Percentiles rank a stretch among this genome's conserved stretches.
Conservation (phyloP, 2,329 filamentous ascomycete species). For the Cercospora citrullina region DNA sequence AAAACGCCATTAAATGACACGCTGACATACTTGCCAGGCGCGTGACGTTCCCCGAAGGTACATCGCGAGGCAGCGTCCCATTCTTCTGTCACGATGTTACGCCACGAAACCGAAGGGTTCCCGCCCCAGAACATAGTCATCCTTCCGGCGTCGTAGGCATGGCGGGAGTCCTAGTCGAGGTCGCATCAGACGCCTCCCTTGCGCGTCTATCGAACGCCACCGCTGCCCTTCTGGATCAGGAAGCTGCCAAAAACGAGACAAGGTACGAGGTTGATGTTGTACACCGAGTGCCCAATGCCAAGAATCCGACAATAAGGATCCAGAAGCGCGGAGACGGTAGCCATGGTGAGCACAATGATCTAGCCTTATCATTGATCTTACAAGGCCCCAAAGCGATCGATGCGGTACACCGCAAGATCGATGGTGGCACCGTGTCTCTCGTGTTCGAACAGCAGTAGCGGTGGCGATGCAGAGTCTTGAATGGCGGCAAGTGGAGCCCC, state of each 20-base stretch:
- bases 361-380: conserved; percentile 23
- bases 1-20: neutral
- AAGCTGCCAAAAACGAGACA: conserved; percentile 11
- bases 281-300: conserved; percentile 14
- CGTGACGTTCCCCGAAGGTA: conserved; percentile 52
- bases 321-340: conserved; percentile 1
- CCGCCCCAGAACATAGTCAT: conserved; percentile 49
- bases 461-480: neutral
- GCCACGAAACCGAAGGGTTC: conserved; percentile 56
- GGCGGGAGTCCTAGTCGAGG: conserved; percentile 40
- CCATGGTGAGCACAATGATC: conserved; percentile 11
- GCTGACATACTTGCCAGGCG: conserved; percentile 31
- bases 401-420: conserved; percentile 24
- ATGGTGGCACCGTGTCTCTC: conserved; percentile 21
- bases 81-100: conserved; percentile 69
- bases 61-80: conserved; percentile 55
- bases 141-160: conserved; percentile 56
- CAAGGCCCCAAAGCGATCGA: conserved; percentile 15
- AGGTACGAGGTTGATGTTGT: conserved; percentile 21
- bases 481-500: neutral
- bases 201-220: conserved; percentile 24
- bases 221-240: conserved; percentile 23
- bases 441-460: conserved; percentile 21
- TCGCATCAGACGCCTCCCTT: conserved; percentile 7
- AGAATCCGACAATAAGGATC: conserved; percentile 24